phyloP scores from a whole-genome alignment of 1,284 basidiomycete genomes.

The Puccinia horiana region DNA sequence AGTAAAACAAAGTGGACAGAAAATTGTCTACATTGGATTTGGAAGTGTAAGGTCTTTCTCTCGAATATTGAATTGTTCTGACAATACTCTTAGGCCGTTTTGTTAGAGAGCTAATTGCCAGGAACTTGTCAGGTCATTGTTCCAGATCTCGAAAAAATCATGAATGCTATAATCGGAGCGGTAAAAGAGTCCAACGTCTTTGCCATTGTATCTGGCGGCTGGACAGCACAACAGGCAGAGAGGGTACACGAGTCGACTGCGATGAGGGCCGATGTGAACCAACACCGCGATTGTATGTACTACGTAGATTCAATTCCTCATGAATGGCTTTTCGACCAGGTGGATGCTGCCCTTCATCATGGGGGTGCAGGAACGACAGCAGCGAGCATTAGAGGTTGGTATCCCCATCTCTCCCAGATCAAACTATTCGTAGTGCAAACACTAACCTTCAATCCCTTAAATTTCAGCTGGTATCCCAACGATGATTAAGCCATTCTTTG shows the following conservation, averaged over 20 bases:
- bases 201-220: conserved; percentile 93
- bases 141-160: conserved; percentile 88
- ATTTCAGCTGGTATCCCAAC: conserved; percentile 80
- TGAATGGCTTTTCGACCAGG: conserved; percentile 90
- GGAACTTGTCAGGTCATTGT: conserved; percentile 69
- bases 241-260: conserved; percentile 42
- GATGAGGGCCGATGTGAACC: conserved; percentile 57
- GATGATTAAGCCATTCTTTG: conserved; percentile 95
- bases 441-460: conserved; percentile 59
- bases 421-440: not conserved
- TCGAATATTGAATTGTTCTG: not conserved
- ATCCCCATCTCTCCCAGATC: conserved; percentile 51
- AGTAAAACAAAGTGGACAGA: conserved; percentile 73
- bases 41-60: conserved; percentile 66
- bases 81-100: not conserved
- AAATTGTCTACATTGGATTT: conserved; percentile 96
- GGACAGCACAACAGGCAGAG: conserved; percentile 80
- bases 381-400: conserved; percentile 77
- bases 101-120: not conserved
- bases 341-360: conserved; percentile 90
- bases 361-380: conserved; percentile 92
- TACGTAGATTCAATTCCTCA: conserved; percentile 85
- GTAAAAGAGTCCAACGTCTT: conserved; percentile 63
- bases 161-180: conserved; percentile 82
- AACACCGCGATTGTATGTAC: conserved; percentile 76